A percentile compares a stretch with the other conserved stretches of the same genome.
These are phyloP conservation scores for Aspergillus avenaceus DNA, from an alignment of 495 filamentous ascomycete genomes.

Conservation along the genomic window DNA sequence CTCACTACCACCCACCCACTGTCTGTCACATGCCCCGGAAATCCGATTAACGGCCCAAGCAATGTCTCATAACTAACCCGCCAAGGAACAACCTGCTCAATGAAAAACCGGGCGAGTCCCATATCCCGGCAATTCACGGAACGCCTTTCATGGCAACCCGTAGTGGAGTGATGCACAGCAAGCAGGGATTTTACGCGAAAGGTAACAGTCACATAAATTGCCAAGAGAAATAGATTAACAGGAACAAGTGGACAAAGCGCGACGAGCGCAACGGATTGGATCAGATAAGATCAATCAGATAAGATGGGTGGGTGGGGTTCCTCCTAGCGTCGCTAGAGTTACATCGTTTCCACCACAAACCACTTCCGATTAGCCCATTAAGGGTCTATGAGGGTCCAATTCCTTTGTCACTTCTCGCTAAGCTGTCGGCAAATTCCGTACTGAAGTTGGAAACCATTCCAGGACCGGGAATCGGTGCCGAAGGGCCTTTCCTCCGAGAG, in stretches of 20 bases:
- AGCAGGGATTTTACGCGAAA: background rate
- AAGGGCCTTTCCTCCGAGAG: background rate
- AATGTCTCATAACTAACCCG: conserved; percentile 4
- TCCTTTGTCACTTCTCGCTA: background rate
- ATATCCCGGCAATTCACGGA: background rate
- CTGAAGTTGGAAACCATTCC: conserved; percentile 3
- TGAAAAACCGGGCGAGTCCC: background rate
- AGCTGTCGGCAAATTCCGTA: background rate
- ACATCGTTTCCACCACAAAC: background rate
- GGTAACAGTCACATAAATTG: background rate
- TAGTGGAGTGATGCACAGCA: background rate
- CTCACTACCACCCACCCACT: background rate
- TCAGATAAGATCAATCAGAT: conserved; percentile 14
- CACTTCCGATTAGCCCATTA: background rate
- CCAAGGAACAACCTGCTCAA: conserved; percentile 1
- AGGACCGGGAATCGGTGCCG: conserved; percentile 1
- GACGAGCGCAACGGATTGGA: conserved; percentile 1
- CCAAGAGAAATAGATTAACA: conserved; percentile 14
- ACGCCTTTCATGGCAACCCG: background rate
- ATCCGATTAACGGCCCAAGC: background rate
- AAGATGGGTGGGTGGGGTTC: conserved; percentile 15
- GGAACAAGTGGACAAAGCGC: conserved; percentile 7
- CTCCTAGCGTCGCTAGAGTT: background rate
- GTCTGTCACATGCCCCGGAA: background rate
- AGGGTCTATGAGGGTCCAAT: background rate